Conservation (phyloP, 495 filamentous ascomycete genomes). For the Xylaria nigripes region DNA sequence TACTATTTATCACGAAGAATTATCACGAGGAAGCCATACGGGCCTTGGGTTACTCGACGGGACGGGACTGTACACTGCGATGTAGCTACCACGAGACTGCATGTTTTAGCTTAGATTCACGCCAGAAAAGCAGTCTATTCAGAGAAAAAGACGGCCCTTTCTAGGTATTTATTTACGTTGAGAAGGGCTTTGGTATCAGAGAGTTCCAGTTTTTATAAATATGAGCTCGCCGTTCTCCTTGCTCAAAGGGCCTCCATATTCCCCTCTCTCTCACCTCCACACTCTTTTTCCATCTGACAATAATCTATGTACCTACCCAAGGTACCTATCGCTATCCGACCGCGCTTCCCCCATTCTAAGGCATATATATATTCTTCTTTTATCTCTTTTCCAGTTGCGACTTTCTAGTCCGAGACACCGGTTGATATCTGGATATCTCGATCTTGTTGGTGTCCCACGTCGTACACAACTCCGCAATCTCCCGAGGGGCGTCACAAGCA, state of each 20-base stretch:
- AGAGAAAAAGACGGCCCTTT: too few relatives aligned
- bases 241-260: neutral
- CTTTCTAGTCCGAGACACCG: neutral
- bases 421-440: neutral
- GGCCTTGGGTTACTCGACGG: too few relatives aligned
- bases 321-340: neutral
- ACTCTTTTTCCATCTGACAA: neutral
- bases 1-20: too few relatives aligned
- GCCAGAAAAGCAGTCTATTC: too few relatives aligned
- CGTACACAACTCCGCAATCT: neutral
- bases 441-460: neutral
- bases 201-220: neutral
- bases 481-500: neutral
- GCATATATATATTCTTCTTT: neutral
- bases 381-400: neutral
- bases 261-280: neutral
- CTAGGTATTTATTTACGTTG: too few relatives aligned
- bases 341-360: neutral
- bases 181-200: neutral
- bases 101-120: too few relatives aligned
- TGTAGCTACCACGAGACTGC: too few relatives aligned
- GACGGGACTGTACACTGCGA: too few relatives aligned
- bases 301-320: neutral
- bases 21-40: too few relatives aligned
- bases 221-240: neutral